Evolutionary conservation across 352 stramenopile genomes (phyloP), one percentile per base, ranked within the genome.

Genomic region (Phytopythium chamaehyphon): DNA sequence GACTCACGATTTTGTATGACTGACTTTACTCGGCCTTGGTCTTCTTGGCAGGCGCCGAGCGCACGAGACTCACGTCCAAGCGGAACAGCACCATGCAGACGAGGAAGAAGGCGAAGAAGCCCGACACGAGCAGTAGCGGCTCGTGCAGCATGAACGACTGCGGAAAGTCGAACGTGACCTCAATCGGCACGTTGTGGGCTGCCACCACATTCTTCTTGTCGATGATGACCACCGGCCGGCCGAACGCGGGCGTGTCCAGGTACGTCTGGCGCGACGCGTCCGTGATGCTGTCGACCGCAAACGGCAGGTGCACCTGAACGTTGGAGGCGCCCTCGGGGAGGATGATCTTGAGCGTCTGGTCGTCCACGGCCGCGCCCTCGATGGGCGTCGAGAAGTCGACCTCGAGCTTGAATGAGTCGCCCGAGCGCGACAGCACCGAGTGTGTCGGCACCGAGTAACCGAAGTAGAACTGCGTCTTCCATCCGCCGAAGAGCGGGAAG

Each of bases 391-490:
- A 91, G 43, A 96, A 93, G 66, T 91, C 76, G 24, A 91, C 68
- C 50, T 90, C 66, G 47, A 96, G 73, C 66, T 91, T 93, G 59
- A 90, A 95, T 40, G 66, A 67, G 57, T 83, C 59, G 50, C 79
- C 76, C 7, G 64, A 38, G 55, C 78, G 83, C 40, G 71, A 69
- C 11, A 96, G 63, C 36, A 93, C 82, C 31, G 83, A 81, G 62
- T 90, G 68, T 40, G 83, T 92, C 9, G 85, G 85, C 40, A 95
- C 76, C 37, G 79, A 89, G 70, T 96, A 94, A 33, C 86, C 86
- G 12, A 96, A 47, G 66, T 96, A 96, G 63, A 76, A 96, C 62
- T 95, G 80, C 36, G 64, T 93, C 70, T 93, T 92, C 86, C 86
- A 96, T 47, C 86, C 86, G 42, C 86, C 86, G 51, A 96, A 95